phyloP scores from a whole-genome alignment of 768 basidiomycete species.

The Candolleomyces aberdarensis region DNA sequence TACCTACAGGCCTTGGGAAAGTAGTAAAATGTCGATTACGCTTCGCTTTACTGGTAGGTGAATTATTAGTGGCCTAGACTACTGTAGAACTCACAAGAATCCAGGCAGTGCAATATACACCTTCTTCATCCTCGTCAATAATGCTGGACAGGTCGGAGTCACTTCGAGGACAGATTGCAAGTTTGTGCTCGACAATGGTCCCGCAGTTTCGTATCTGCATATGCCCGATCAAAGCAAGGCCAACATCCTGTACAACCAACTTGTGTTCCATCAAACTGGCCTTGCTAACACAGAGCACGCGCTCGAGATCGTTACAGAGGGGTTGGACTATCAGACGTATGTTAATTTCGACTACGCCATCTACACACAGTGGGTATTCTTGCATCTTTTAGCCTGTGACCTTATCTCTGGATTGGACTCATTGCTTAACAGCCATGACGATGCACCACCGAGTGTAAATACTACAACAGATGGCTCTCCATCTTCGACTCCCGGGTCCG shows the following conservation, averaged over 20 bases:
- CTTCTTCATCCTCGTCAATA: constrained; percentile 36
- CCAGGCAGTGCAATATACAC: constrained; percentile 36
- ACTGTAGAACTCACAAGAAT: background rate
- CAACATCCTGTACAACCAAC: constrained; percentile 13
- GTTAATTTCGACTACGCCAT: constrained; percentile 12
- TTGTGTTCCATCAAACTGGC: constrained; percentile 15
- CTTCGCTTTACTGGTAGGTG: constrained; percentile 25
- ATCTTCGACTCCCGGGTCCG: background rate
- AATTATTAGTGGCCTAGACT: background rate
- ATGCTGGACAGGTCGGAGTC: constrained; percentile 12
- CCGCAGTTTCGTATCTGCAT: constrained; percentile 14
- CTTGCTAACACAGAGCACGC: constrained; percentile 6
- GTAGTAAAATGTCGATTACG: constrained; percentile 19
- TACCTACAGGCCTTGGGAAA: constrained; percentile 22
- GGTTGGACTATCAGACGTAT: background rate
- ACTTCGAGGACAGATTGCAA: constrained; percentile 18
- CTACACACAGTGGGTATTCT: constrained; percentile 7
- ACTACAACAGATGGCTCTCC: background rate
- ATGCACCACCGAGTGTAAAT: background rate
- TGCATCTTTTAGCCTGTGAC: background rate
- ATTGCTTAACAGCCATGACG: background rate
- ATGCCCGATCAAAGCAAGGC: constrained; percentile 8
- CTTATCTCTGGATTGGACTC: background rate
- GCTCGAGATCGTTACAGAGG: constrained; percentile 3
- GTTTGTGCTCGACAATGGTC: constrained; percentile 19